Base-by-base conservation (phyloP, 495 filamentous ascomycete genomes). In the Cenococcum geophilum region DNA sequence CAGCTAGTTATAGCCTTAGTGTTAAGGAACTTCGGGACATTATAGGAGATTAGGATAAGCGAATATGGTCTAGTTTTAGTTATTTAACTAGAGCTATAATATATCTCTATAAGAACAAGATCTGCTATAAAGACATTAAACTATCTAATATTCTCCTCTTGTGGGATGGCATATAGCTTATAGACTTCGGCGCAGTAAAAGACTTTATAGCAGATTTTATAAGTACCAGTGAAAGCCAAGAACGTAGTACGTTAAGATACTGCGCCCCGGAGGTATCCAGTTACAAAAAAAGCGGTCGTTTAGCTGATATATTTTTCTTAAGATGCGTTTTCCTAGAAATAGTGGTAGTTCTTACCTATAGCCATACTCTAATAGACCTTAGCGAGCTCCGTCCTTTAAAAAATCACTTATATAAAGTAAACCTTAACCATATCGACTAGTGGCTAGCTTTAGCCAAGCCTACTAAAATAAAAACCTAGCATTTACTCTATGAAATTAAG, bases 281-380 rank as follows among this genome's bases (percentile, higher is more conserved):
- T 14, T 18, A 1, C 11, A 10, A 40, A 21, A 16, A 49, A 37
- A 32, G 62, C 1, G 58, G 58, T 20, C 8, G 50, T 42, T 49
- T 51, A 1, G 20, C 62, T 5, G 58, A 65, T 35, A 36, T 65
- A 2, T 65, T 50, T 20, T 57, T 51, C n/a, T 16, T 65, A 18
- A 58, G 50, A 21, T 61, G 58, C 34, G 62, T 65, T 43, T 47
- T 65, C 14, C 18, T 57, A 32, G 62, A 65, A 34, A 40, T 65
- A 14, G 36, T 40, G 14, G 36, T 95, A 75, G 77, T 95, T 68
- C 78, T 82, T 71, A 5, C 32, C 10, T 48, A 36, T 55, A 27
- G 22, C 5, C 27, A 40, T n/a, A 5, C 20, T n/a, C 55, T 48
- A 32, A 40, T 40, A 40, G 14, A 40, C 6, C 36, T 40, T 8